These are phyloP conservation scores for Salinomyces thailandicus DNA, from an alignment of 2,329 filamentous ascomycete genomes.

Conservation along the genomic window DNA sequence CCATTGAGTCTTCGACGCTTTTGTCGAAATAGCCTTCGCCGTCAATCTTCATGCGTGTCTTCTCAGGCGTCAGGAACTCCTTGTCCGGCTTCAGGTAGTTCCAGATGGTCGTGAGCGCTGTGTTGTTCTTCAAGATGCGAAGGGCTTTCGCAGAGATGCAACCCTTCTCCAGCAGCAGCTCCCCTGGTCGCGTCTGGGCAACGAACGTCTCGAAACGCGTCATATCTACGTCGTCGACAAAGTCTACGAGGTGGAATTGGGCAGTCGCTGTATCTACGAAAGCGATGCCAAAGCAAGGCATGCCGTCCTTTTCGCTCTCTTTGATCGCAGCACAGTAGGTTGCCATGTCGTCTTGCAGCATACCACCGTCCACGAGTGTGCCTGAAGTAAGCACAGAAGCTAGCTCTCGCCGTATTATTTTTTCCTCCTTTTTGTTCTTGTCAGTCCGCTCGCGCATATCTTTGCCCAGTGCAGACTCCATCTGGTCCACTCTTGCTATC, in stretches of 20 bases:
- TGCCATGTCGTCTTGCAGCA: slow-evolving; percentile 97
- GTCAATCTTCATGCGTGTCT: slow-evolving; percentile 69
- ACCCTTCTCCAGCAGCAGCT: slow-evolving; percentile 74
- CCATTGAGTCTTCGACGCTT: slow-evolving; percentile 45
- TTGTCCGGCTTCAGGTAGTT: slow-evolving; percentile 77
- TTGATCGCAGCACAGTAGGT: slow-evolving; percentile 96
- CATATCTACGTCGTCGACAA: slow-evolving; percentile 81
- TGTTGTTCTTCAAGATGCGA: slow-evolving; percentile 93
- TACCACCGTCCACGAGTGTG: slow-evolving; percentile 86
- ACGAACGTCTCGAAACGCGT: slow-evolving; percentile 97
- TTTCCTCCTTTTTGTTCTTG: slow-evolving; percentile 58
- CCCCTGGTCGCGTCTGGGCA: slow-evolving; percentile 79
- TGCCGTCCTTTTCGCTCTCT: slow-evolving; percentile 52
- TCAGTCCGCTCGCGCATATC: slow-evolving; percentile 92
- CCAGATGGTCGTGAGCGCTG: slow-evolving; percentile 85
- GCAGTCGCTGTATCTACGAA: slow-evolving; percentile 95
- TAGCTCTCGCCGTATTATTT: slow-evolving; percentile 84
- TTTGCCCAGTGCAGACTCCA: slow-evolving; percentile 89
- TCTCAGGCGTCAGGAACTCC: slow-evolving; percentile 86
- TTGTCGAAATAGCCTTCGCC: slow-evolving; percentile 65
- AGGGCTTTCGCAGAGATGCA: slow-evolving; percentile 77
- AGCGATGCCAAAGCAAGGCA: slow-evolving; percentile 78
- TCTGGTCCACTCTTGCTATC: slow-evolving; percentile 91
- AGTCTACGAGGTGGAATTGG: slow-evolving; percentile 87
- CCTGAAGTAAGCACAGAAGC: slow-evolving; percentile 84